These are phyloP conservation scores for Ophiosphaerella herpotricha DNA, from an alignment of 2,329 filamentous ascomycete genomes.

Conservation along the genomic window DNA sequence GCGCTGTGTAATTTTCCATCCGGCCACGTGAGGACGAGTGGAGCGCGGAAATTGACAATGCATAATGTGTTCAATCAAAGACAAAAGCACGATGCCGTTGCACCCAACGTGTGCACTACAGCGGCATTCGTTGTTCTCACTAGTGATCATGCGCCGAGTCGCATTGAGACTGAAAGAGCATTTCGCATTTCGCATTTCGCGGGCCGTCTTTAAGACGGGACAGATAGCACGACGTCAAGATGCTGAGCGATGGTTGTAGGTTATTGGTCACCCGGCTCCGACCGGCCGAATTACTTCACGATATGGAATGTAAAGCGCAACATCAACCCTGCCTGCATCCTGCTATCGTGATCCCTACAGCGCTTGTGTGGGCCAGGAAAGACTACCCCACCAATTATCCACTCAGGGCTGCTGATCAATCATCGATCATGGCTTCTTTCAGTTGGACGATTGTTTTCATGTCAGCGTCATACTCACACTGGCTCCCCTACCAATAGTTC, in stretches of 20 bases:
- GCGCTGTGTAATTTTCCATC: background rate
- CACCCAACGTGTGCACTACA: background rate
- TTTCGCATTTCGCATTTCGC: background rate
- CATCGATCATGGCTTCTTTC: background rate
- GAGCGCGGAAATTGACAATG: background rate
- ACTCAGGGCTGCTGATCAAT: background rate
- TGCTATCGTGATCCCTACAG: background rate
- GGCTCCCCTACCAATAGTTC: constrained; percentile 12
- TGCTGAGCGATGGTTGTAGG: background rate
- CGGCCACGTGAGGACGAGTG: background rate
- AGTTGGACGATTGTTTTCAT: too few species aligned
- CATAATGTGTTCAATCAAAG: too few species aligned
- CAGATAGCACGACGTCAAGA: constrained; percentile 2
- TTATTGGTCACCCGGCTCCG: background rate
- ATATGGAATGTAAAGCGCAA: background rate
- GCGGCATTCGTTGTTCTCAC: background rate
- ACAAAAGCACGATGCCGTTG: too few species aligned
- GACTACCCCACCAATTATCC: background rate
- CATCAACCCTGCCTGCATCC: background rate
- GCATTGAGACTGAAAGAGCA: background rate
- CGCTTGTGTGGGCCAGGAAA: background rate
- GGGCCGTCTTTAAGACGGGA: background rate
- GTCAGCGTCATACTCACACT: constrained; percentile 13
- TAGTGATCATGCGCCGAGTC: background rate
- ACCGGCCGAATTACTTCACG: constrained; percentile 2